A percentile compares a stretch with the other conserved stretches of the same genome.
Conservation (phyloP, 2,329 filamentous ascomycete genomes). For the Reticulascus tulasneorum region DNA sequence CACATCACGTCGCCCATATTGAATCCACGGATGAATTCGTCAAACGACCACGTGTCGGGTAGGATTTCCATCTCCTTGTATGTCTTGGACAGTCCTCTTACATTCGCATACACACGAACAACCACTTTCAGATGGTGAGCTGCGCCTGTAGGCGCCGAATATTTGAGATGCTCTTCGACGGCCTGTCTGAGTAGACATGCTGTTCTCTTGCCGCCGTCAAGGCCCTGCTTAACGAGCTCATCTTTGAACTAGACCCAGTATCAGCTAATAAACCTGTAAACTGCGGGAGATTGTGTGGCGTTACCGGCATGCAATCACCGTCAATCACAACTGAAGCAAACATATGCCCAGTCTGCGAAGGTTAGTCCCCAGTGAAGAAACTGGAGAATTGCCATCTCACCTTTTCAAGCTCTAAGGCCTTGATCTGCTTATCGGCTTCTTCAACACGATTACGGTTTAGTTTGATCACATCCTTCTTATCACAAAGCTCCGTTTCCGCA, state of each 20-base stretch:
- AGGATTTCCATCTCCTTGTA: constrained; percentile 27
- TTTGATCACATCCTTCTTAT: not conserved
- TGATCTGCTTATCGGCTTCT: not conserved
- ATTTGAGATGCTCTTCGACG: constrained; percentile 20
- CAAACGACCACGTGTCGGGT: constrained; percentile 18
- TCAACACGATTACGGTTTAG: not conserved
- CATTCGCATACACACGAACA: constrained; percentile 34
- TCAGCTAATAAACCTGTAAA: not conserved
- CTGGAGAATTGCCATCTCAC: not conserved
- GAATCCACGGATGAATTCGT: constrained; percentile 35
- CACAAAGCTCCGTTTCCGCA: not conserved
- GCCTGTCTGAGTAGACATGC: constrained; percentile 21
- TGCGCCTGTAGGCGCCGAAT: constrained; percentile 5
- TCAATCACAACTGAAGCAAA: constrained; percentile 32
- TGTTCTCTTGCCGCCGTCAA: constrained; percentile 25
- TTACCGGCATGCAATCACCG: constrained; percentile 33
- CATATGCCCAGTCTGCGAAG: constrained; percentile 14
- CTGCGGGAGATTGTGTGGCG: constrained; percentile 1
- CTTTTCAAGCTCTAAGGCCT: not conserved
- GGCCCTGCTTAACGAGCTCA: constrained; percentile 22
- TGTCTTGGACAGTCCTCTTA: constrained; percentile 27
- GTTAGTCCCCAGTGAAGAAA: not conserved
- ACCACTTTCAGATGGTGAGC: constrained; percentile 22
- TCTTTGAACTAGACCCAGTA: constrained; percentile 25
- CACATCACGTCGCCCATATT: constrained; percentile 32